Evolutionary conservation across 495 filamentous ascomycete genomes (phyloP), one percentile per base, ranked within the genome.

Genomic region (Thozetella sp.): DNA sequence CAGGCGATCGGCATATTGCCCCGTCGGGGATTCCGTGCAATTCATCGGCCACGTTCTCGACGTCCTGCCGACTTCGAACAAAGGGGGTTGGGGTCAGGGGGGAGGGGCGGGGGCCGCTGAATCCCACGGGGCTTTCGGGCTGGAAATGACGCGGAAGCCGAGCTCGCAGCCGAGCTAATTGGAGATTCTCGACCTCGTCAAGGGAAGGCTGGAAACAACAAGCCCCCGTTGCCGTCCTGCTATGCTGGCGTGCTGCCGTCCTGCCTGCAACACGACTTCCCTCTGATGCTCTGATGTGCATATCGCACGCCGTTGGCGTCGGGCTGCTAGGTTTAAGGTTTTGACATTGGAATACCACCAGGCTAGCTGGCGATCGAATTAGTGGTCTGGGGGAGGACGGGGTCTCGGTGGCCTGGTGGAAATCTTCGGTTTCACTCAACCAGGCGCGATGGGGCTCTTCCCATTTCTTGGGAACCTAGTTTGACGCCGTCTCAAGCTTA

Each of bases 301-400:
- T n/a, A n/a, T n/a, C n/a, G n/a, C n/a, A n/a, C n/a, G 6, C 30
- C 30, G 30, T 37, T 37, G 30, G 30, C 30, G 30, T 15, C 30
- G 15, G 6, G 30, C 6, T 51, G 61, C 64, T 60, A 61, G 58
- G 45, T 61, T 69, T 66, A 63, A 53, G 67, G 66, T 69, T 66
- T 40, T 54, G 23, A 48, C 53, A 59, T 40, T 27, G 52, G 46
- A 53, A 63, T 56, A 54, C 56, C 63, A 56, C 57, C 57, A 58
- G 58, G 55, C 66, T 63, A 68, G 58, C 57, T 64, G 59, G 67
- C 62, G 67, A 54, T 59, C 57, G 57, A 60, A 22, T 43, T 63
- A 52, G 61, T 53, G 53, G 40, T 56, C 46, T 24, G 59, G 62
- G 55, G 59, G 50, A 57, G 58, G 58, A 53, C 54, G 56, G 46